These are phyloP conservation scores for Immersiella caudata DNA, from an alignment of 495 filamentous ascomycete species.

Conservation along the genomic window DNA sequence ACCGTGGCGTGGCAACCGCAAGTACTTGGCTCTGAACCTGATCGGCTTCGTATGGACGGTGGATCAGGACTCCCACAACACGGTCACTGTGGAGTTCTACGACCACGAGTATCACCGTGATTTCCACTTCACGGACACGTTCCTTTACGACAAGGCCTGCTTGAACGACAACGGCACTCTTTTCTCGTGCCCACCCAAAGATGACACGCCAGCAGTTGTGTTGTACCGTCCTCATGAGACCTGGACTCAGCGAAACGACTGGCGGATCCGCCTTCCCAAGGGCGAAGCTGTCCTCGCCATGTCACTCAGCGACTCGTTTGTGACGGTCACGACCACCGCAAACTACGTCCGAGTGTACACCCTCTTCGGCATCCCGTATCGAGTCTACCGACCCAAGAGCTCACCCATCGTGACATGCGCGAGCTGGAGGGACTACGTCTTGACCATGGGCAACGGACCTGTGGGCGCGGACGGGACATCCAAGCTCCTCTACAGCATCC, in stretches of 20 bases:
- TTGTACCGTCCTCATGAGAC: slow-evolving; percentile 97
- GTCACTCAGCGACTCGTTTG: slow-evolving; percentile 87
- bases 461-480: slow-evolving; percentile 75
- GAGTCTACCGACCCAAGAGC: slow-evolving; percentile 88
- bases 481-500: slow-evolving; percentile 77
- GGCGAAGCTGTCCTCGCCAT: slow-evolving; percentile 83
- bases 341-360: slow-evolving; percentile 93
- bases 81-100: slow-evolving; percentile 96
- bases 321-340: slow-evolving; percentile 80
- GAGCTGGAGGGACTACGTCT: slow-evolving; percentile 89
- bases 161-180: slow-evolving; percentile 78
- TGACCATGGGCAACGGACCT: slow-evolving; percentile 91
- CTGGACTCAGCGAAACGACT: slow-evolving; percentile 89
- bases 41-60: slow-evolving; percentile 96
- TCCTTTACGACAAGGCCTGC: slow-evolving; percentile 95
- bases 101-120: slow-evolving; percentile 88
- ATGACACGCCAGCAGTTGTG: slow-evolving; percentile 73
- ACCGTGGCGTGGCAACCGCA: slow-evolving; percentile 89
- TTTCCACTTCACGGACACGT: slow-evolving; percentile 97
- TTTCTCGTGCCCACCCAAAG: slow-evolving; percentile 78
- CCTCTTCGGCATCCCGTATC: slow-evolving; percentile 84
- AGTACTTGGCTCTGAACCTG: slow-evolving; percentile 91
- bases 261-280: slow-evolving; percentile 79
- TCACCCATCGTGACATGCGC: slow-evolving; percentile 87
- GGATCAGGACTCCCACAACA: slow-evolving; percentile 91